Base-by-base conservation (phyloP, 495 filamentous ascomycete genomes). In the Neurospora sp. region DNA sequence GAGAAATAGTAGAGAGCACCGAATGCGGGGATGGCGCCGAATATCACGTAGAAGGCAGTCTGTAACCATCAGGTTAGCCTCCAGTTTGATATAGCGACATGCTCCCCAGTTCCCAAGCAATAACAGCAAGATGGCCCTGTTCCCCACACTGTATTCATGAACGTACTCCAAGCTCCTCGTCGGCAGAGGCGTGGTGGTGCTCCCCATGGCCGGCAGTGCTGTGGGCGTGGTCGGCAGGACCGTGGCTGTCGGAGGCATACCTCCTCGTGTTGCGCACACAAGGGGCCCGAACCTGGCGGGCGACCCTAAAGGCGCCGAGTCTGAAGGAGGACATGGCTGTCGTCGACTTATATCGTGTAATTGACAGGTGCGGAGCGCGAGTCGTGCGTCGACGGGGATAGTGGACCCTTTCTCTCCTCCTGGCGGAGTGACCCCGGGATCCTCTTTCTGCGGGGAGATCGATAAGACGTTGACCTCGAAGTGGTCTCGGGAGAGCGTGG, bases 111-210 rank as follows among this genome's bases (percentile, higher is more conserved):
- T 8, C n/a, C 18, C 31, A 70, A 14, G 37, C 27, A 18, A 53
- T 22, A 27, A 35, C 61, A 14, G 16, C 16, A 39, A 39, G 70
- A 31, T 20, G 61, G 39, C 44, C 38, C 18, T 45, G 68, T 42
- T 68, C 72, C 20, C 53, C 42, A 18, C 20, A 61, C 45, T 42
- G 53, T 68, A 47, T 59, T 41, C 37, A 31, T 22, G 38, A 22
- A 79, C 84, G 39, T 83, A 86, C 85, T 59, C 84, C 84, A 71
- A 86, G 73, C 72, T 77, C 74, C 73, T 86, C 85, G 44, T 80
- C 75, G 4, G 82, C 85, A 27, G 75, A 78, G 39, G 76, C 76
- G 59, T 79, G 76, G 75, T 84, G 81, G 72, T 81, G 77, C 72
- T 71, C 72, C 69, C 81, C 74, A 71, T 74, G 77, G 72, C 76